Evolutionary conservation across 306 rosid species (phyloP).

Genomic region (Dryas drummondii): DNA sequence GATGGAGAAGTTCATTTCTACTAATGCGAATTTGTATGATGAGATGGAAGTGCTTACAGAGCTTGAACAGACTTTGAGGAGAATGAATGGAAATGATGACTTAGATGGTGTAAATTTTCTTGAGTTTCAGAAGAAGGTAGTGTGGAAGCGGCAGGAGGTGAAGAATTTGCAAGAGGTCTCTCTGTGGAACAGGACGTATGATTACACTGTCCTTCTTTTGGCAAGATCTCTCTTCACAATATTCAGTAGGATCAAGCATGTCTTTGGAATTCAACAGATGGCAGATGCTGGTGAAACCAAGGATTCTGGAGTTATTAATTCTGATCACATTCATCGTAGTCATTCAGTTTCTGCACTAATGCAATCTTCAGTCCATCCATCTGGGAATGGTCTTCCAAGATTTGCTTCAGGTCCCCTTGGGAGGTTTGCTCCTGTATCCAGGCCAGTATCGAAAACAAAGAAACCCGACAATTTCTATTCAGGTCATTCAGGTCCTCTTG

Average conservation of each 20-base stretch:
- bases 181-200: conserved; percentile 83
- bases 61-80: conserved; percentile 75
- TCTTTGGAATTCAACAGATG: conserved; percentile 64
- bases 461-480: conserved; percentile 54
- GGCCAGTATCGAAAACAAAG: conserved; percentile 33
- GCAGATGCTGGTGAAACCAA: conserved; percentile 37
- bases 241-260: conserved; percentile 65
- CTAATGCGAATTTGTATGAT: conserved; percentile 80
- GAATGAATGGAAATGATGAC: conserved; percentile 68
- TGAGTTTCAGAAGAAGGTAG: conserved; percentile 80
- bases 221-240: conserved; percentile 81
- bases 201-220: conserved; percentile 62
- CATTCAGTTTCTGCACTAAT: conserved; percentile 70
- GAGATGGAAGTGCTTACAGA: conserved; percentile 92
- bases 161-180: conserved; percentile 66
- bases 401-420: conserved; percentile 93
- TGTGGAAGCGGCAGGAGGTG: conserved; percentile 78
- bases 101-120: conserved; percentile 44
- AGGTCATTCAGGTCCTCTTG: conserved; percentile 78
- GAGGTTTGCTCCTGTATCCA: conserved; percentile 41
- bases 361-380: conserved; percentile 58
- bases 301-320: conserved; percentile 36
- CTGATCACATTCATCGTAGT: conserved; percentile 56
- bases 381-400: conserved; percentile 51
- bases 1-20: conserved; percentile 77